These are phyloP conservation scores for Rostrohypoxylon terebratum DNA, from an alignment of 495 filamentous ascomycete species.

Conservation along the genomic window DNA sequence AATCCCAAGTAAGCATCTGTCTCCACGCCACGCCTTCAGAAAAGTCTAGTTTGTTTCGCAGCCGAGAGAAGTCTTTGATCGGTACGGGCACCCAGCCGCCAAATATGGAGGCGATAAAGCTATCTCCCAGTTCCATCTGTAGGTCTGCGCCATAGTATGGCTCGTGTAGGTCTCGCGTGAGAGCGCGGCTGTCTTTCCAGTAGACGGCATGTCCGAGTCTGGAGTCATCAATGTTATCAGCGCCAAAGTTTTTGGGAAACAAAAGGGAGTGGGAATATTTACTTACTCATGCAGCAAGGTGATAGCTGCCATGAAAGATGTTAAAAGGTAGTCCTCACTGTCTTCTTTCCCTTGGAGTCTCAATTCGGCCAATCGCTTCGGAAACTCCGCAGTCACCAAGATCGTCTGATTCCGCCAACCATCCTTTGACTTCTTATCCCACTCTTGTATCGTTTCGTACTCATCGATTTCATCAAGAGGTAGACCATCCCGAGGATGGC, in stretches of 20 bases:
- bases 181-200: conserved; percentile 53
- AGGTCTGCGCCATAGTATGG: conserved; percentile 56
- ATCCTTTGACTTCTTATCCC: conserved; percentile 37
- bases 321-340: conserved; percentile 55
- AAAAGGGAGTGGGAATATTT: not conserved
- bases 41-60: conserved; percentile 42
- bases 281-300: conserved; percentile 58
- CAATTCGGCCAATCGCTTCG: conserved; percentile 44
- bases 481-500: conserved; percentile 46
- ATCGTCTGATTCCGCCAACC: conserved; percentile 45
- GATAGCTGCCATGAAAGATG: conserved; percentile 55
- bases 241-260: not conserved
- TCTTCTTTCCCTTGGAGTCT: conserved; percentile 42
- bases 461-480: conserved; percentile 43
- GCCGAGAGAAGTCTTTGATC: conserved; percentile 27
- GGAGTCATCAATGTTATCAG: conserved; percentile 13
- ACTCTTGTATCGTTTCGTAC: conserved; percentile 46
- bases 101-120: conserved; percentile 54
- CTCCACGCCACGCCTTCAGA: conserved; percentile 52
- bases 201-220: conserved; percentile 56
- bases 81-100: conserved; percentile 56
- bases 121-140: conserved; percentile 58
- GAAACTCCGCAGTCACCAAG: conserved; percentile 52
- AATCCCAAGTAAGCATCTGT: conserved; percentile 53
- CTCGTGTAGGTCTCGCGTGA: conserved; percentile 50